Evolutionary conservation across 148 eudicot genomes (phyloP).

Genomic region (Rhododendron simsii): DNA sequence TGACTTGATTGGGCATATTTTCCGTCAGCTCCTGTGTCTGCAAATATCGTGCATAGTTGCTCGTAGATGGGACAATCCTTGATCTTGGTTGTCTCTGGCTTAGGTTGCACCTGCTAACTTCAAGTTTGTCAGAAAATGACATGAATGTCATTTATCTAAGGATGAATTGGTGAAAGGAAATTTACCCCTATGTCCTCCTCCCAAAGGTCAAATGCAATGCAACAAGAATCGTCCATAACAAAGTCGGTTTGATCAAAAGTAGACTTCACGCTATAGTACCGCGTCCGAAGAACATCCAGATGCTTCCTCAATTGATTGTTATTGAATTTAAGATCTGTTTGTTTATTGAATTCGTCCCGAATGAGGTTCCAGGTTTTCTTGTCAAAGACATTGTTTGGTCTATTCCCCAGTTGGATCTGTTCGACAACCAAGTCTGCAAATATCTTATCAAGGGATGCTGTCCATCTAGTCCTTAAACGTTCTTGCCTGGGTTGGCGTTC

Average conservation of each 20-base stretch:
- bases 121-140: background rate
- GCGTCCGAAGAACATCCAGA: slow-evolving; percentile 68
- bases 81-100: slow-evolving; percentile 44
- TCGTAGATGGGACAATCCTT: slow-evolving; percentile 78
- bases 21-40: slow-evolving; percentile 60
- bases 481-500: slow-evolving; percentile 60
- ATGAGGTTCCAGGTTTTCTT: slow-evolving; percentile 75
- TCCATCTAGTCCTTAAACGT: slow-evolving; percentile 79
- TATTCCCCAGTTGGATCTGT: slow-evolving; percentile 67
- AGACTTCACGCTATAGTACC: slow-evolving; percentile 63
- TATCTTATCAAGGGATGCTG: slow-evolving; percentile 67
- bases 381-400: slow-evolving; percentile 68
- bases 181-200: slow-evolving; percentile 61
- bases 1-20: slow-evolving; percentile 88
- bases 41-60: slow-evolving; percentile 67
- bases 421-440: slow-evolving; percentile 77
- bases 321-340: slow-evolving; percentile 59
- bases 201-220: slow-evolving; percentile 62
- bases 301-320: slow-evolving; percentile 83
- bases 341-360: slow-evolving; percentile 61
- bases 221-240: slow-evolving; percentile 55
- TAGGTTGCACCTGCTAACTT: slow-evolving; percentile 40
- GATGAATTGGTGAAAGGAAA: background rate
- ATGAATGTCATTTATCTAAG: background rate
- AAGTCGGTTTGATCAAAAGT: slow-evolving; percentile 45